phyloP scores from a whole-genome alignment of 768 basidiomycete genomes.

The Tulasnella sp. region DNA sequence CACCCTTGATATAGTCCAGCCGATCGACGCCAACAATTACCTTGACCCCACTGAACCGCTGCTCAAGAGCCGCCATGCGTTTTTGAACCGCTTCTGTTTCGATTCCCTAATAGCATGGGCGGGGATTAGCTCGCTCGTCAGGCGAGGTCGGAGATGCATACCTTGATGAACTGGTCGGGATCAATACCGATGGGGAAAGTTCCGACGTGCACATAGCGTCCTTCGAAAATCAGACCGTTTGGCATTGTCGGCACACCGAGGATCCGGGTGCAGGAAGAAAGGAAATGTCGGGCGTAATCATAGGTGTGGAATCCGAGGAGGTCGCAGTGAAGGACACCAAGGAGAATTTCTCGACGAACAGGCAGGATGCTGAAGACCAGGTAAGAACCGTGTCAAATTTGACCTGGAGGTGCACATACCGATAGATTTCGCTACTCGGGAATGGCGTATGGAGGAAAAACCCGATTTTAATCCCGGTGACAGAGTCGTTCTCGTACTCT shows the following conservation, averaged over 20 bases:
- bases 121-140: background rate
- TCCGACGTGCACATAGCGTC: constrained; percentile 89
- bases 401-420: constrained; percentile 30
- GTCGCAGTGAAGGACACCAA: constrained; percentile 90
- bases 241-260: constrained; percentile 93
- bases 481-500: constrained; percentile 32
- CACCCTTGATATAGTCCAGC: constrained; percentile 99
- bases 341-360: constrained; percentile 92
- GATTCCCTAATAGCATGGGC: constrained; percentile 44
- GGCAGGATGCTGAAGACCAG: constrained; percentile 63
- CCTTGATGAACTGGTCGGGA: constrained; percentile 79
- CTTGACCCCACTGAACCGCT: constrained; percentile 87
- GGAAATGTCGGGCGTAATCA: constrained; percentile 98
- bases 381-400: background rate
- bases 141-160: constrained; percentile 24
- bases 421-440: constrained; percentile 94
- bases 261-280: constrained; percentile 95
- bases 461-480: constrained; percentile 66
- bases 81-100: constrained; percentile 66
- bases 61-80: constrained; percentile 70
- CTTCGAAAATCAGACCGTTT: constrained; percentile 93
- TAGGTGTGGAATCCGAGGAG: constrained; percentile 99
- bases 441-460: constrained; percentile 99
- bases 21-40: constrained; percentile 98
- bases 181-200: constrained; percentile 99